Percentiles rank a stretch among this genome's conserved stretches.
Conservation (phyloP, 495 filamentous ascomycete genomes). For the Usnea hakonensis region DNA sequence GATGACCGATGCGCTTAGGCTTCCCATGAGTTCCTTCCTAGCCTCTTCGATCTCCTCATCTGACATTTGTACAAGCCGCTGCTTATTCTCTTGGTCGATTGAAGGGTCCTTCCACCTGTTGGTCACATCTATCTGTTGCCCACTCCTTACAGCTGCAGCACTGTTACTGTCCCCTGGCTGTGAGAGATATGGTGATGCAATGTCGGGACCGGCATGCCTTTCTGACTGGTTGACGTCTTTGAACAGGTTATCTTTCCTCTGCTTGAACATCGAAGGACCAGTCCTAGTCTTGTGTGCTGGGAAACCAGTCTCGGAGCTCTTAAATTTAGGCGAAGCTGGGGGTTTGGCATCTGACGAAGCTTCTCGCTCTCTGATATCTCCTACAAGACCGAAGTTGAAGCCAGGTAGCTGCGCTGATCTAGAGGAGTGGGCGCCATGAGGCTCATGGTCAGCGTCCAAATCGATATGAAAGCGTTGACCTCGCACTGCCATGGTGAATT, state of each 20-base stretch:
- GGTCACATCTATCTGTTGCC: slow-evolving; percentile 10
- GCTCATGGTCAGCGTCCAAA: slow-evolving; percentile 37
- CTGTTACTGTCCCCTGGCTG: neutral
- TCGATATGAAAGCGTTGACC: slow-evolving; percentile 53
- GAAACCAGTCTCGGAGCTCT: slow-evolving; percentile 62
- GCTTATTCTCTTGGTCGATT: slow-evolving; percentile 77
- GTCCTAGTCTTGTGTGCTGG: slow-evolving; percentile 72
- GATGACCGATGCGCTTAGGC: slow-evolving; percentile 62
- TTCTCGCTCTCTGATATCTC: slow-evolving; percentile 70
- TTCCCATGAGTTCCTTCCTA: slow-evolving; percentile 61
- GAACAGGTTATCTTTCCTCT: neutral
- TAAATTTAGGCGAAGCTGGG: slow-evolving; percentile 57
- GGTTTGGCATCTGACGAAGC: slow-evolving; percentile 44
- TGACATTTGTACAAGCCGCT: slow-evolving; percentile 71
- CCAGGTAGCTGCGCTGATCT: slow-evolving; percentile 22
- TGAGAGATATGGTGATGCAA: neutral
- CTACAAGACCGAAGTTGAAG: slow-evolving; percentile 47
- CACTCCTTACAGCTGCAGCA: neutral
- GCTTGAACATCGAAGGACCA: slow-evolving; percentile 13
- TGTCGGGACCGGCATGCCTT: neutral
- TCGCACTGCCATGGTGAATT: slow-evolving; percentile 44
- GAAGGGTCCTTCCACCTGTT: slow-evolving; percentile 49
- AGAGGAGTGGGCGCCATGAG: slow-evolving; percentile 18
- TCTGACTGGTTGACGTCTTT: neutral
- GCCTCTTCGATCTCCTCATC: slow-evolving; percentile 70